Conservation (phyloP, 768 basidiomycete genomes). For the Mycena latifolia region DNA sequence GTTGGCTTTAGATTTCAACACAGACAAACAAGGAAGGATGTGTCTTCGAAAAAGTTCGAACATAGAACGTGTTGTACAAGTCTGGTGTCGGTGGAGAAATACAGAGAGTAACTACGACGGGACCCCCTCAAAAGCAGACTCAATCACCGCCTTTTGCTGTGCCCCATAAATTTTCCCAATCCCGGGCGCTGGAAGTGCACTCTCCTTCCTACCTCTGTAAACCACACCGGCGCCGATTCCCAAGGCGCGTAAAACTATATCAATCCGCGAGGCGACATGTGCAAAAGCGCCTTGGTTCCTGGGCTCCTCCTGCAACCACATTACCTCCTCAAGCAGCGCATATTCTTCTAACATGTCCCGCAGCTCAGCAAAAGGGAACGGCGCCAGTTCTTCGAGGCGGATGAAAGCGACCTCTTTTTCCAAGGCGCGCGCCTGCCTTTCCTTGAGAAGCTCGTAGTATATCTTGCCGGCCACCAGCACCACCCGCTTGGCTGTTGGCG, state of each 20-base stretch:
- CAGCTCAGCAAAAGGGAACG: conserved; percentile 83
- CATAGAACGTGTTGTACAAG: no score
- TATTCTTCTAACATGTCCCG: conserved; percentile 61
- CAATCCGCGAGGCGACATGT: conserved; percentile 73
- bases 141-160: conserved; percentile 75
- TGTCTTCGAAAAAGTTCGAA: no score
- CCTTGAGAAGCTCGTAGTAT: conserved; percentile 88
- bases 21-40: not conserved
- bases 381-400: conserved; percentile 88
- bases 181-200: conserved; percentile 83
- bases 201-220: conserved; percentile 79
- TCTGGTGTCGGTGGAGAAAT: not conserved
- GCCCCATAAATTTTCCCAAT: conserved; percentile 74
- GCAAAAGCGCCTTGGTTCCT: conserved; percentile 87
- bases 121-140: conserved; percentile 67
- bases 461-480: conserved; percentile 86
- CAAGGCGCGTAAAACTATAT: conserved; percentile 58
- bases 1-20: not conserved
- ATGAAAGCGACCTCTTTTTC: conserved; percentile 72
- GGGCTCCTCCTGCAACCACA: conserved; percentile 92
- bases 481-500: conserved; percentile 66
- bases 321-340: conserved; percentile 51
- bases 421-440: conserved; percentile 65
- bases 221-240: conserved; percentile 48
- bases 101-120: not conserved